Evolutionary conservation across 2,329 filamentous ascomycete species (phyloP).

Genomic region (Colletotrichum tanaceti): DNA sequence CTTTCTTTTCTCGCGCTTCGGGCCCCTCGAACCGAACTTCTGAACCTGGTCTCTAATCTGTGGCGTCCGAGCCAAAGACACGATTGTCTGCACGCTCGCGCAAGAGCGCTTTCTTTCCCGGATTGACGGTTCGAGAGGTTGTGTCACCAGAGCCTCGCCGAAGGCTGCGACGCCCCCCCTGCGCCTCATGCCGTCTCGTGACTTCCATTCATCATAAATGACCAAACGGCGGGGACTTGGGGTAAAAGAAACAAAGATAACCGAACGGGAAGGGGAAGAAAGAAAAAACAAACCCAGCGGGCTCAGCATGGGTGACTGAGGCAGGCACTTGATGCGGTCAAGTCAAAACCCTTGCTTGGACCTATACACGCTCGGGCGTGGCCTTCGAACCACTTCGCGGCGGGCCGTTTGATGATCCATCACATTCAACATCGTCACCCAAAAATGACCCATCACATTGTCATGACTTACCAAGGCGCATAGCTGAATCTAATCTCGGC

Average conservation of each 20-base stretch:
- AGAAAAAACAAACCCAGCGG: no score
- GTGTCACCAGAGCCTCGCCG: background rate
- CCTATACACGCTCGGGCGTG: background rate
- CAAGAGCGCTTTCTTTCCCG: constrained; percentile 27
- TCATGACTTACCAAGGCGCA: constrained; percentile 10
- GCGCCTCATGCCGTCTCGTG: constrained; percentile 18
- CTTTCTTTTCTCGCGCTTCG: constrained; percentile 25
- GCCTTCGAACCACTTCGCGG: background rate
- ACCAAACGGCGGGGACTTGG: constrained; percentile 7
- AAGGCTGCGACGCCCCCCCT: background rate
- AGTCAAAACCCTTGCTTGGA: background rate
- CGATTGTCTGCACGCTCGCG: constrained; percentile 14
- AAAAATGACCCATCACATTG: constrained; percentile 32
- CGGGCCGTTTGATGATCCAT: background rate
- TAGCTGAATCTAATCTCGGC: background rate
- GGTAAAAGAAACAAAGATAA: constrained; percentile 7
- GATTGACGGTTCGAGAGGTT: background rate
- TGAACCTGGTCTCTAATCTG: constrained; percentile 1
- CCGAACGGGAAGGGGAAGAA: no score
- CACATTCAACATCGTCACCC: background rate
- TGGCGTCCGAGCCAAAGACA: constrained; percentile 29
- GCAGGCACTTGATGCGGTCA: background rate
- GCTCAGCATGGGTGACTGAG: background rate
- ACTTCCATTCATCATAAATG: constrained; percentile 30
- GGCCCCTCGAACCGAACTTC: background rate